Evolutionary conservation across 2,329 filamentous ascomycete species (phyloP), one percentile per base, ranked within the genome.

Genomic region (Ceratocystis variospora): DNA sequence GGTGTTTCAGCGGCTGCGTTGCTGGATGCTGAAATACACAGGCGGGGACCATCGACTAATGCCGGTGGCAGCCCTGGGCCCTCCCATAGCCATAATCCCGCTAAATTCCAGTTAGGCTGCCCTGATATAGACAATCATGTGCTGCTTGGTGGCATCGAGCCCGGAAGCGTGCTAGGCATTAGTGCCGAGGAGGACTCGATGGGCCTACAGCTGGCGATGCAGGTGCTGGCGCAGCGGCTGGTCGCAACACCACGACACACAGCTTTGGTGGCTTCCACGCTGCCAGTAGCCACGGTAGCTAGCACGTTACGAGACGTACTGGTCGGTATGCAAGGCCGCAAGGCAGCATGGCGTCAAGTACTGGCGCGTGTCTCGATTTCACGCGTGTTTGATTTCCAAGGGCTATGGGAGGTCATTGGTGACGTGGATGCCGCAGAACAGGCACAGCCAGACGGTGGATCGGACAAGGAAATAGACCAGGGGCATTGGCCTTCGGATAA

Each of bases 381-480:
- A 28, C 76, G 80, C 28, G 78, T 86, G 0, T 86, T 86, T 69
- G 82, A 85, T 68, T 70, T 83, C 10, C 78, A 84, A 59, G 84
- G 84, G 0, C 70, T 86, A 19, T 79, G 77, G 77, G 82, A 86
- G 71, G 82, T 82, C 0, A 70, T 86, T 44, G 73, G 71, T 1
- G 84, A 86, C 1, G 15, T 65, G 8, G 55, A 61, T 17, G n/a
- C 22, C 19, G 33, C 46, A 1, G 63, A 46, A 48, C 17, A 31
- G 5, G 55, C 25, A 31, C 28, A 10, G 28, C 7, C 5, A 3
- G 10, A 7, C 3, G 25, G 15, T 6, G 22, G 17, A 10, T 5
- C 7, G 19, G 48, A 12, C 8, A 53, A 22, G n/a, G 3, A 22
- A 3, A 25, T 12, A 12, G 48, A 10, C 8, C 15, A 19, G 10